Conservation (phyloP, 1,284 basidiomycete genomes). For the Somion occarium region DNA sequence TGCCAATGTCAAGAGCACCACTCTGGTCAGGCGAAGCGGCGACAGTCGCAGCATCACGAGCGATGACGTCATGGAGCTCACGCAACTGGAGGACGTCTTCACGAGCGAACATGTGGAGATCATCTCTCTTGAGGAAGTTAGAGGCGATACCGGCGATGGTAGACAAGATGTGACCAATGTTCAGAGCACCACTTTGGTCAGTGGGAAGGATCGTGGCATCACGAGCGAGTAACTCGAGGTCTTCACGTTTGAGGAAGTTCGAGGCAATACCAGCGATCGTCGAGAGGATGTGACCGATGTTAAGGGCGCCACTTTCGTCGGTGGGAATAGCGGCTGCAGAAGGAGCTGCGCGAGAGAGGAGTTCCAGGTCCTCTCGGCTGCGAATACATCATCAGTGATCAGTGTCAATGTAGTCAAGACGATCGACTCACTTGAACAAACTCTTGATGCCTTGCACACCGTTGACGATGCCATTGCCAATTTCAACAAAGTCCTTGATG, state of each 20-base stretch:
- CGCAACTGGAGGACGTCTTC: neutral
- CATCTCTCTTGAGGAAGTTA: neutral
- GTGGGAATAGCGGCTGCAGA: neutral
- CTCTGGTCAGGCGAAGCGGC: too few species aligned
- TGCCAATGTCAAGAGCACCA: neutral
- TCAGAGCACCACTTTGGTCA: constrained; percentile 1
- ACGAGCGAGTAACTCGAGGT: neutral
- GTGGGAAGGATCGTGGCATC: neutral
- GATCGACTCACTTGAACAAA: constrained; percentile 1
- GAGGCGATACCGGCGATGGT: constrained; percentile 5
- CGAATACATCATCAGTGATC: neutral
- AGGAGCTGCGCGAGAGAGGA: neutral
- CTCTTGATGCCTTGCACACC: constrained; percentile 1
- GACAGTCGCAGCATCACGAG: neutral
- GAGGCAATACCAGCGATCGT: neutral
- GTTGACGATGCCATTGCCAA: constrained; percentile 8
- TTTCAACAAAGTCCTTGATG: constrained; percentile 4
- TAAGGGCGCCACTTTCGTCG: constrained; percentile 7
- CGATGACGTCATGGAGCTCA: neutral
- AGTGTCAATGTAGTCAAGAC: neutral
- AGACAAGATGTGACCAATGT: neutral
- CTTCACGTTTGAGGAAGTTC: neutral
- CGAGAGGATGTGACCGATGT: neutral
- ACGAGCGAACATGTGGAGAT: neutral
- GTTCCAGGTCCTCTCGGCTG: neutral